Evolutionary conservation across 164 flowering plant genomes (phyloP).

Genomic region (Piper longum): DNA sequence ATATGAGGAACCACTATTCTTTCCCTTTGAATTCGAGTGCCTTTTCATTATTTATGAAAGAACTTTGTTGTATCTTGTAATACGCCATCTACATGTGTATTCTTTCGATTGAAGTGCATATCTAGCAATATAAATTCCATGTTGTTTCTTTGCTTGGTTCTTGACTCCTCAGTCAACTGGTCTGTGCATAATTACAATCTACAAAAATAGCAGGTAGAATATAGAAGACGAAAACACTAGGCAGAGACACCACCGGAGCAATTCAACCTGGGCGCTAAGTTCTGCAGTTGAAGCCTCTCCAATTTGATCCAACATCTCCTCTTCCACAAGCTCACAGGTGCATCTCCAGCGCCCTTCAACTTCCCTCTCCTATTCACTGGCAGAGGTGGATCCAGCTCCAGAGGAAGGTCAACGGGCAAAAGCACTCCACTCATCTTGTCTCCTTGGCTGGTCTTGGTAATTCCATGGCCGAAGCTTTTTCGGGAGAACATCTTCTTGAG

Average conservation of each 20-base stretch:
- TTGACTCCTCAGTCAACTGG: too few relatives aligned
- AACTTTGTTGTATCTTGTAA: not conserved
- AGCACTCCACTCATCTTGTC: not conserved
- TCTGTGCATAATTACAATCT: too few relatives aligned
- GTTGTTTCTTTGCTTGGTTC: too few relatives aligned
- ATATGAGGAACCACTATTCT: not conserved
- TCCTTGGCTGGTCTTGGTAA: not conserved
- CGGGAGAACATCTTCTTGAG: conserved; percentile 15
- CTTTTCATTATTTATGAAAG: too few relatives aligned
- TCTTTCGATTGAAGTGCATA: too few relatives aligned
- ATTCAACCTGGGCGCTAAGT: not conserved
- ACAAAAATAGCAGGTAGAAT: too few relatives aligned
- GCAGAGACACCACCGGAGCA: not conserved
- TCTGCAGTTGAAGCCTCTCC: conserved; percentile 12
- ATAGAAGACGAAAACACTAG: not conserved
- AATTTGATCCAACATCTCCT: conserved; percentile 13
- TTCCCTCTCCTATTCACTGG: conserved; percentile 6
- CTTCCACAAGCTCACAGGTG: conserved; percentile 10
- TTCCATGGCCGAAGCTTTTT: conserved; percentile 3
- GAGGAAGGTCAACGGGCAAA: not conserved
- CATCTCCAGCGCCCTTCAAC: not conserved
- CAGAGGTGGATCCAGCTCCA: conserved; percentile 18
- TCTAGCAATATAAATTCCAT: too few relatives aligned
- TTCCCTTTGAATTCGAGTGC: not conserved
- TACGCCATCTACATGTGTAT: too few relatives aligned